Conservation (phyloP, 2,329 filamentous ascomycete species). For the Curvularia sp. region DNA sequence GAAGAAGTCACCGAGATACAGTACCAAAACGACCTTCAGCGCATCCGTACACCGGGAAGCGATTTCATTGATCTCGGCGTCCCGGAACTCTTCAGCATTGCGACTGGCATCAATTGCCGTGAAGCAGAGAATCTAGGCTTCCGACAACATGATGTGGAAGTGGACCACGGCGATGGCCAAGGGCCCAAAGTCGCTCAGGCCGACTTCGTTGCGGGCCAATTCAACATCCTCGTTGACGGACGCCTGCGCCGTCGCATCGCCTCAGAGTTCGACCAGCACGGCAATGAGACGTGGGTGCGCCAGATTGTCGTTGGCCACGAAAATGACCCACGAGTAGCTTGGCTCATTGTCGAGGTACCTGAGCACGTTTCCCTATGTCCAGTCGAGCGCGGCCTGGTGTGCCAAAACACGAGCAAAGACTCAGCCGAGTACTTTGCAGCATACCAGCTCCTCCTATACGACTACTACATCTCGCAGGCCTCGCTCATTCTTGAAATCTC, state of each 20-base stretch:
- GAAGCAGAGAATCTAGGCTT: constrained; percentile 29
- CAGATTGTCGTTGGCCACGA: constrained; percentile 15
- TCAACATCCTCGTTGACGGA: constrained; percentile 15
- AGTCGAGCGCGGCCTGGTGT: constrained; percentile 4
- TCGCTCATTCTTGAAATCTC: constrained; percentile 24
- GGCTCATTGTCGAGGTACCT: constrained; percentile 15
- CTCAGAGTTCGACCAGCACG: constrained; percentile 13
- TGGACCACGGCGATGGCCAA: constrained; percentile 28
- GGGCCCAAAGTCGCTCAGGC: constrained; percentile 19
- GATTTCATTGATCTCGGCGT: constrained; percentile 15
- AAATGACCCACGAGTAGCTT: constrained; percentile 11
- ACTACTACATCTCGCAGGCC: constrained; percentile 28
- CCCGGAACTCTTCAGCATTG: constrained; percentile 15
- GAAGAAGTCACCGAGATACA: constrained; percentile 26
- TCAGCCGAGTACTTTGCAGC: constrained; percentile 25
- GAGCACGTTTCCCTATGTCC: constrained; percentile 11
- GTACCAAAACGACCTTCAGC: constrained; percentile 20
- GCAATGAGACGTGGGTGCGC: constrained; percentile 15
- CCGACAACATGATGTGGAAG: constrained; percentile 23
- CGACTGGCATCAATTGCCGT: constrained; percentile 18
- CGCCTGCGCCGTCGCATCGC: constrained; percentile 16
- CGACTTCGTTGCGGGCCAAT: constrained; percentile 16
- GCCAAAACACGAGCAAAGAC: constrained; percentile 16
- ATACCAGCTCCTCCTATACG: constrained; percentile 26
- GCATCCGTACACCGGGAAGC: constrained; percentile 26